Base-by-base conservation (phyloP, 2,329 filamentous ascomycete species). In the Beauveria sp. region DNA sequence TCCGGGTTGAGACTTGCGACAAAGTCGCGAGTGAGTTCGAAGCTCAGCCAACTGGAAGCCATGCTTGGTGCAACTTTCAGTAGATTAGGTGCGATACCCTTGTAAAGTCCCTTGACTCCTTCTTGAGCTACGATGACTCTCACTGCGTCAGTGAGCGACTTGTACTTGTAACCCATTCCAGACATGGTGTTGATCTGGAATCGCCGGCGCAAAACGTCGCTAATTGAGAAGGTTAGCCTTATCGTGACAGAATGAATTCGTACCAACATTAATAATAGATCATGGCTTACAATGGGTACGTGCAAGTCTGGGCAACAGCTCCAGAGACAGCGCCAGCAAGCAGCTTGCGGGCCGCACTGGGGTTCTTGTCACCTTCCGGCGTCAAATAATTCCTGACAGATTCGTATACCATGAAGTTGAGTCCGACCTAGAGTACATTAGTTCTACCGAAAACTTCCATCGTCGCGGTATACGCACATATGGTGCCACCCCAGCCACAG, bases 181-280 rank as follows among this genome's bases (percentile, higher is more conserved):
- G 90, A 91, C 95, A 99, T 99, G 59, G 95, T 97, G 76, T 99
- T 99, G 78, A 99, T 95, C 72, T 99, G 95, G 74, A 99, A 99
- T 56, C 95, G 86, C 63, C 95, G 87, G 38, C 95, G 90, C 60
- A 99, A 81, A 2, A 99, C 93, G 72, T 96, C 93, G 72, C 91
- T 95, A 53, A 5, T 20, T 10, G 16, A 57, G 34, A 71, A 28
- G 63, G 72, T 71, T 69, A 64, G 60, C 67, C 57, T 38, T 8
- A 2, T 7, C n/a, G 34, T 5, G 16, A 6, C 18, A 10, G n/a
- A 40, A 10, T 50, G 1, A 9, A 10, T 20, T 22, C 20, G 26
- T 30, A 22, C n/a, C 20, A 18, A 34, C 30, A 51, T 10, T 10
- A 22, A 30, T 5, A 14, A 22, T 14, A 7, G n/a, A 49, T 40